A percentile compares a stretch with the other conserved stretches of the same genome.
Conservation (phyloP, 768 basidiomycete species). For the Suillus occidentalis region DNA sequence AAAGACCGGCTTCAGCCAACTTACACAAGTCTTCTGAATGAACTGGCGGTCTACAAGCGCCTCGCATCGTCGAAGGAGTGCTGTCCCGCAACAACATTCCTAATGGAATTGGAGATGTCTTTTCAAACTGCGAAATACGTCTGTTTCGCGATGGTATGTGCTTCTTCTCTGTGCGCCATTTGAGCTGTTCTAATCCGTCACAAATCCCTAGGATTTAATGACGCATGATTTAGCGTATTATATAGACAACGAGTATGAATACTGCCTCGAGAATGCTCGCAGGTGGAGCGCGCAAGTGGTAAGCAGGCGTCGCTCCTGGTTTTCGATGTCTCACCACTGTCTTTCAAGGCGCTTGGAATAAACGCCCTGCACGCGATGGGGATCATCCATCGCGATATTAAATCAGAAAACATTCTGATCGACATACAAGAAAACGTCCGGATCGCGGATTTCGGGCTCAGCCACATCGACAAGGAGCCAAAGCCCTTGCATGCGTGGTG, state of each 20-base stretch:
- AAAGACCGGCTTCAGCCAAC: constrained; percentile 18
- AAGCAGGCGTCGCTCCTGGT: constrained; percentile 5
- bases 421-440: constrained; percentile 39
- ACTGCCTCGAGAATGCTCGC: too few species aligned
- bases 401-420: constrained; percentile 70
- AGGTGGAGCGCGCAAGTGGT: constrained; percentile 44
- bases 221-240: too few species aligned
- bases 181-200: too few species aligned
- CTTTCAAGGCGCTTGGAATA: constrained; percentile 40
- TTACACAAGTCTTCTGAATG: constrained; percentile 25
- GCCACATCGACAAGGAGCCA: constrained; percentile 20
- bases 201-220: too few species aligned
- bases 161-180: too few species aligned
- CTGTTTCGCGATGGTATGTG: too few species aligned
- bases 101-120: constrained; percentile 40
- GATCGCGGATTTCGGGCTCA: constrained; percentile 43
- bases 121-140: constrained; percentile 31
- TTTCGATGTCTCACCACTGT: background rate
- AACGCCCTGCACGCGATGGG: constrained; percentile 53
- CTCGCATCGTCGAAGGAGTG: constrained; percentile 25
- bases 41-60: constrained; percentile 37
- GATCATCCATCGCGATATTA: constrained; percentile 69
- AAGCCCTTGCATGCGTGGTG: constrained; percentile 14
- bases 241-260: too few species aligned
- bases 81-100: constrained; percentile 30